Percentiles rank a stretch among this genome's conserved stretches.
phyloP scores from a whole-genome alignment of 2,329 filamentous ascomycete species.

The Colletotrichum coccodes region DNA sequence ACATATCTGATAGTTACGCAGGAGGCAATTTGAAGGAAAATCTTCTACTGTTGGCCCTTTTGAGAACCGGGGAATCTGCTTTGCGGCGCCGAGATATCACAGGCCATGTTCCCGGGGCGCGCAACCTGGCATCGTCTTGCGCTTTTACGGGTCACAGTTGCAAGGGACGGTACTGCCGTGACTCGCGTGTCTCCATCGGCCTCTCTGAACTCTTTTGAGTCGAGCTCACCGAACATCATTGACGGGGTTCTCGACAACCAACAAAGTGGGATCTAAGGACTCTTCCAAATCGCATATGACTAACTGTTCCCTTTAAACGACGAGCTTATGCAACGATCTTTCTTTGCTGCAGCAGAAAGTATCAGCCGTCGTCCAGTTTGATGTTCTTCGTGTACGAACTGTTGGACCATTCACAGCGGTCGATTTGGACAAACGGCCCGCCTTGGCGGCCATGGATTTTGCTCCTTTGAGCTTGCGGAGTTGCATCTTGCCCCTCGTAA shows the following conservation, averaged over 20 bases:
- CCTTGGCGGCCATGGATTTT: background rate
- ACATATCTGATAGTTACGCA: background rate
- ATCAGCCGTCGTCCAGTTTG: background rate
- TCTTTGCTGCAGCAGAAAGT: background rate
- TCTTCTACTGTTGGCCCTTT: background rate
- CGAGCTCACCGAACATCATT: background rate
- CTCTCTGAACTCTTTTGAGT: background rate
- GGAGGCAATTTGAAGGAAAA: background rate
- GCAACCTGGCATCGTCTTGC: background rate
- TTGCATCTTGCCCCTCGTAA: background rate
- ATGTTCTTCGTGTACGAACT: background rate
- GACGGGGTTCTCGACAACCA: background rate
- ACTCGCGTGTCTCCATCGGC: background rate
- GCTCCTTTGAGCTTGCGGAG: background rate
- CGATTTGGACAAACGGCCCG: background rate
- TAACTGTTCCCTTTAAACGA: no score
- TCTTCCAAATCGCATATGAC: no score
- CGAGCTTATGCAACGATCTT: background rate
- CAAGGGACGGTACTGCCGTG: background rate
- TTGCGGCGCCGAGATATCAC: background rate
- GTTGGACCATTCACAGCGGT: background rate
- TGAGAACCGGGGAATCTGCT: background rate
- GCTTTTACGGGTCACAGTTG: background rate
- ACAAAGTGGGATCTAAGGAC: no score
- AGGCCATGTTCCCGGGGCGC: background rate